Percentiles rank a stretch among this genome's conserved stretches.
These are phyloP conservation scores for Hansenula anomala DNA, from an alignment of 1,139 yeast species.

Conservation along the genomic window DNA sequence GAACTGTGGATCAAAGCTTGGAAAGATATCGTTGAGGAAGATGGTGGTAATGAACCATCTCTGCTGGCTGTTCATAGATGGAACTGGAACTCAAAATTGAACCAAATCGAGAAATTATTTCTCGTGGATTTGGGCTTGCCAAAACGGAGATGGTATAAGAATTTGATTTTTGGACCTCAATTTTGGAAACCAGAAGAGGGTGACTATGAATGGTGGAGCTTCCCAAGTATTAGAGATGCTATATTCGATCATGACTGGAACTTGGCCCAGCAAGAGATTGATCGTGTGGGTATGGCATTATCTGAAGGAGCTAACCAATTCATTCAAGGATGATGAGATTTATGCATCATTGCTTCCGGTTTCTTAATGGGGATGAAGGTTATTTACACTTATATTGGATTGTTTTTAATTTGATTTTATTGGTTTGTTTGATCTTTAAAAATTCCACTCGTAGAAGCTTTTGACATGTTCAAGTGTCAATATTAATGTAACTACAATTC, in stretches of 20 bases:
- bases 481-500: no score
- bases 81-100: slow-evolving; percentile 72
- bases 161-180: slow-evolving; percentile 69
- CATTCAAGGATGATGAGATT: background rate
- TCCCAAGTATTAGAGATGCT: slow-evolving; percentile 73
- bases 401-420: no score
- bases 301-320: slow-evolving; percentile 26
- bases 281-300: slow-evolving; percentile 36
- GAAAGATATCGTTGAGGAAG: slow-evolving; percentile 37
- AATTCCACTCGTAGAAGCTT: no score
- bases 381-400: no score
- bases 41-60: slow-evolving; percentile 56
- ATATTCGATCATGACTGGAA: slow-evolving; percentile 41
- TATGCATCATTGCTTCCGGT: no score
- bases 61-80: slow-evolving; percentile 65
- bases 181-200: slow-evolving; percentile 46
- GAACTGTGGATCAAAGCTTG: slow-evolving; percentile 50
- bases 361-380: no score
- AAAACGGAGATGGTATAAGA: slow-evolving; percentile 62
- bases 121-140: slow-evolving; percentile 43
- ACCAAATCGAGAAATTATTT: slow-evolving; percentile 51
- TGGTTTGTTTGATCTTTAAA: no score
- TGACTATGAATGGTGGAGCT: slow-evolving; percentile 56
- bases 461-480: no score
- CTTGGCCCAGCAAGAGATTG: slow-evolving; percentile 45